phyloP scores from a whole-genome alignment of 2,329 filamentous ascomycete genomes.

The Dissoconium aciculare region DNA sequence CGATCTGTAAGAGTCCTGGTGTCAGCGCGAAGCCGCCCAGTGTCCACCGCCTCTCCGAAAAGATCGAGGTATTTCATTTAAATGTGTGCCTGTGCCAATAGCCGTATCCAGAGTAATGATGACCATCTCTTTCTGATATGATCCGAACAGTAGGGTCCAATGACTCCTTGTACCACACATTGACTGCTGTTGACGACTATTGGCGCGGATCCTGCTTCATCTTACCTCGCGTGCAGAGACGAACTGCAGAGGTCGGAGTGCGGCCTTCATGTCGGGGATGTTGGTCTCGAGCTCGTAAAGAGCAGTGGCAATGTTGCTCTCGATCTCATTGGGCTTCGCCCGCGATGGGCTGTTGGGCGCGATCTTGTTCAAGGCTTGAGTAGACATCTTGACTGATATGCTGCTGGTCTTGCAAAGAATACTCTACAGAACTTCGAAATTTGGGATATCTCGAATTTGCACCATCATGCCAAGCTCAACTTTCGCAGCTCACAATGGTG shows the following conservation, averaged over 20 bases:
- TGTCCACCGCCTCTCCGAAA: slow-evolving; percentile 41
- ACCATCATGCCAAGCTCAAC: no score
- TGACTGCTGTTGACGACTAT: slow-evolving; percentile 3
- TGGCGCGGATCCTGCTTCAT: no score
- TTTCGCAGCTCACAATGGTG: no score
- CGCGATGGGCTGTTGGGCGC: slow-evolving; percentile 91
- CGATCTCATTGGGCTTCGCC: slow-evolving; percentile 91
- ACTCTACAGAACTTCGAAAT: no score
- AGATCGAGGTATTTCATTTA: slow-evolving; percentile 14
- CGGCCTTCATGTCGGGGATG: slow-evolving; percentile 92
- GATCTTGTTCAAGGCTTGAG: slow-evolving; percentile 89
- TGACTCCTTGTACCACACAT: no score
- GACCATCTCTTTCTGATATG: slow-evolving; percentile 6
- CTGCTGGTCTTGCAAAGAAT: no score
- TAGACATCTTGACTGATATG: slow-evolving; percentile 38
- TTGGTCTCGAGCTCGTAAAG: slow-evolving; percentile 99
- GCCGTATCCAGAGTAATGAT: slow-evolving; percentile 1
- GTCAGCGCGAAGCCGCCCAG: slow-evolving; percentile 40
- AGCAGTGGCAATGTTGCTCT: slow-evolving; percentile 91
- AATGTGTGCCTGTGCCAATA: slow-evolving; percentile 2
- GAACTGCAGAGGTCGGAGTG: slow-evolving; percentile 95
- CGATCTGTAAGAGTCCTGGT: slow-evolving; percentile 62
- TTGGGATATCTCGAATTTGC: no score
- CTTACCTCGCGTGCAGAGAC: slow-evolving; percentile 99
- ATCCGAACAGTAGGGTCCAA: no score